Percentiles rank a stretch among this genome's conserved stretches.
Conservation (phyloP, 352 stramenopile species). For the Aphanomyces invadans region DNA sequence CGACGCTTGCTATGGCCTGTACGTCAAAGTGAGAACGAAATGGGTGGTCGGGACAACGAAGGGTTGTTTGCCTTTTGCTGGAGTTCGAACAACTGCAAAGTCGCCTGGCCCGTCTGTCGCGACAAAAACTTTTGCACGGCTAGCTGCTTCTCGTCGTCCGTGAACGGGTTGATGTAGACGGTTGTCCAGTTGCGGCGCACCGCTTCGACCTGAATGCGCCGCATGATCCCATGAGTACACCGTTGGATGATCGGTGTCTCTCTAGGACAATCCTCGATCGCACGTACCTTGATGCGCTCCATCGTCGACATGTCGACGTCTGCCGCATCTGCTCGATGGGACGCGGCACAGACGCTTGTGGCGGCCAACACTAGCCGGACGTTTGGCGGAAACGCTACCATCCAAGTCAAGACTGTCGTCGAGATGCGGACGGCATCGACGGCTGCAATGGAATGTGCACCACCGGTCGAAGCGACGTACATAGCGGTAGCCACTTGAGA, state of each 20-base stretch:
- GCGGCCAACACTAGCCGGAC: constrained; percentile 79
- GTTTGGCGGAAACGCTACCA: constrained; percentile 67
- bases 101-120: neutral
- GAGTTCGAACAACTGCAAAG: constrained; percentile 64
- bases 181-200: constrained; percentile 68
- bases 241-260: no score
- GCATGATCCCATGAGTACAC: neutral
- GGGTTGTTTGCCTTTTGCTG: constrained; percentile 51
- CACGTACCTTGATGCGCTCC: constrained; percentile 66
- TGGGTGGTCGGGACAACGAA: no score
- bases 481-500: constrained; percentile 85
- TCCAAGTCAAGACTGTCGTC: neutral
- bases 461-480: no score
- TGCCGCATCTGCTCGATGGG: neutral
- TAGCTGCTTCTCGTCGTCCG: constrained; percentile 48
- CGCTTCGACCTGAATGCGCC: constrained; percentile 42
- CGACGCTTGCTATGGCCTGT: constrained; percentile 50
- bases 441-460: no score
- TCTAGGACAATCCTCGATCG: no score
- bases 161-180: constrained; percentile 46
- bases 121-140: constrained; percentile 61
- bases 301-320: constrained; percentile 63
- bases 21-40: no score
- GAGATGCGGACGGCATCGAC: no score
- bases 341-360: constrained; percentile 27